These are phyloP conservation scores for Pugionium cornutum DNA, from an alignment of 345 rosid species.

Conservation along the genomic window DNA sequence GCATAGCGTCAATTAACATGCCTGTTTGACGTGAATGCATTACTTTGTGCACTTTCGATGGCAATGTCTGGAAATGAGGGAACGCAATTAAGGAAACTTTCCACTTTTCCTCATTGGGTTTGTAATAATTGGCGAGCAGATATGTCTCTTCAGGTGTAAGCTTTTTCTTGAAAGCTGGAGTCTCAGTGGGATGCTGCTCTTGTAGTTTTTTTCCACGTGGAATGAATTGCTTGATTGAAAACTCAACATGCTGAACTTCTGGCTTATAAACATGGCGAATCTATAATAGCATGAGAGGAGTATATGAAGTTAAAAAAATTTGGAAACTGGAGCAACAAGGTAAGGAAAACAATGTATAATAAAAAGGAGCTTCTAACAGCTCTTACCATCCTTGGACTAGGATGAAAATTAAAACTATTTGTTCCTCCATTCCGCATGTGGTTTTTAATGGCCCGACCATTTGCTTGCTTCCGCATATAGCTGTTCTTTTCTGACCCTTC, in stretches of 20 bases:
- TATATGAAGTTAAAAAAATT: slow-evolving; percentile 7
- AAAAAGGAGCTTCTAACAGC: slow-evolving; percentile 25
- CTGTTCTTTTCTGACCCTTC: slow-evolving; percentile 89
- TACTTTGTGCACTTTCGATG: slow-evolving; percentile 74
- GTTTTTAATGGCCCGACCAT: slow-evolving; percentile 60
- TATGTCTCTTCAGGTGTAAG: slow-evolving; percentile 54
- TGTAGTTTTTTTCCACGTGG: slow-evolving; percentile 81
- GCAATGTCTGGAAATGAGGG: slow-evolving; percentile 78
- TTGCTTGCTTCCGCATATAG: slow-evolving; percentile 85
- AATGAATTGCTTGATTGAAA: slow-evolving; percentile 68
- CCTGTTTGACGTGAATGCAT: slow-evolving; percentile 80
- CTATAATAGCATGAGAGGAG: slow-evolving; percentile 45
- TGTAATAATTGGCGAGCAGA: slow-evolving; percentile 71
- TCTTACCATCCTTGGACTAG: slow-evolving; percentile 96
- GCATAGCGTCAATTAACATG: slow-evolving; percentile 83
- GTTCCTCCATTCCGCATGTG: slow-evolving; percentile 85
- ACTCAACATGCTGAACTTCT: slow-evolving; percentile 74
- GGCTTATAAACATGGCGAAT: slow-evolving; percentile 86
- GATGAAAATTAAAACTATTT: slow-evolving; percentile 81
- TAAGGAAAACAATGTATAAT: slow-evolving; percentile 19
- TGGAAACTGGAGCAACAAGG: slow-evolving; percentile 1
- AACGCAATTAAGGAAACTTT: slow-evolving; percentile 88
- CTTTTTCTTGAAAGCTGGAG: slow-evolving; percentile 49
- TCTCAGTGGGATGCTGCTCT: slow-evolving; percentile 44
- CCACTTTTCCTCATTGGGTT: slow-evolving; percentile 47